A percentile compares a stretch with the other conserved stretches of the same genome.
Evolutionary conservation across 495 filamentous ascomycete genomes (phyloP).

Genomic region (Hyaloscypha bicolor): DNA sequence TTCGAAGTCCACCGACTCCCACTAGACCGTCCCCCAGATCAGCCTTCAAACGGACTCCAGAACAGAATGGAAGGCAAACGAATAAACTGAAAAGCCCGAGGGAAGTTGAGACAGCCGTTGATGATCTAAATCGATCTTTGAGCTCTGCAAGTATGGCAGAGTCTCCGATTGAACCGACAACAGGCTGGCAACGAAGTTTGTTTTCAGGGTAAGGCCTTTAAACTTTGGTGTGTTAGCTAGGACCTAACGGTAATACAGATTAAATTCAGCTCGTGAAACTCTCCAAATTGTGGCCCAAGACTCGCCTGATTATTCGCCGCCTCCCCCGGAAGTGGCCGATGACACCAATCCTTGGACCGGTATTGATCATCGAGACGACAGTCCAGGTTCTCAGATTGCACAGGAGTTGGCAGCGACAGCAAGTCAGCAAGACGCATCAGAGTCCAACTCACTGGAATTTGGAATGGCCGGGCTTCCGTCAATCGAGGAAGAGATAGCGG

Average conservation of each 20-base stretch:
- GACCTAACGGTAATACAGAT: background rate
- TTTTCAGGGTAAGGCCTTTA: background rate
- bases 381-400: conserved; percentile 23
- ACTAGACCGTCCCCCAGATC: background rate
- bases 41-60: background rate
- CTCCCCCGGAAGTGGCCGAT: conserved; percentile 1
- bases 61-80: background rate
- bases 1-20: background rate
- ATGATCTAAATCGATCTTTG: background rate
- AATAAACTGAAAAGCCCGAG: background rate
- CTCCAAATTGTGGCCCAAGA: background rate
- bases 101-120: background rate
- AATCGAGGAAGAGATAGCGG: background rate
- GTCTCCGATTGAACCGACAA: background rate
- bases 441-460: background rate
- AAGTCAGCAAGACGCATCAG: background rate
- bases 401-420: conserved; percentile 17
- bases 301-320: conserved; percentile 17
- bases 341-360: background rate
- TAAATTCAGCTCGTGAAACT: conserved; percentile 9
- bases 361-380: conserved; percentile 3
- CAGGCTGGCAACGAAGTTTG: background rate
- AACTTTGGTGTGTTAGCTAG: background rate
- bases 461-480: background rate
- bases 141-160: conserved; percentile 6